Evolutionary conservation across 208 protist species (phyloP).

Genomic region (Endotrypanum monterogeii): DNA sequence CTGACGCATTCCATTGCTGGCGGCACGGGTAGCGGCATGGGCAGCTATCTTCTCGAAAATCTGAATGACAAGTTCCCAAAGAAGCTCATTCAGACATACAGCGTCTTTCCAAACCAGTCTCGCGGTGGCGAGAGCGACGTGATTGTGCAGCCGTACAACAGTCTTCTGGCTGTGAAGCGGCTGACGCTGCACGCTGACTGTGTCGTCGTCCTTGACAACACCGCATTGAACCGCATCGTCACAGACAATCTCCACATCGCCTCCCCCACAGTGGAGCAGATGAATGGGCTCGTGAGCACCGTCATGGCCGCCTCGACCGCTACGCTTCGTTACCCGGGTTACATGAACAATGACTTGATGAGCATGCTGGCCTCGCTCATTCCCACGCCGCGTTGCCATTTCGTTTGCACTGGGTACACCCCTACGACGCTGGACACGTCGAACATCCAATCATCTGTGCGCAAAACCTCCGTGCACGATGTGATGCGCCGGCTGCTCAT

Average conservation of each 20-base stretch:
- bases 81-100: slow-evolving; percentile 99
- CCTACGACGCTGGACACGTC: slow-evolving; percentile 94
- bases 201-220: slow-evolving; percentile 99
- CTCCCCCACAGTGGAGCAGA: slow-evolving; percentile 96
- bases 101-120: slow-evolving; percentile 97
- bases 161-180: slow-evolving; percentile 98
- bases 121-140: slow-evolving; percentile 91
- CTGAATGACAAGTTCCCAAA: slow-evolving; percentile 98
- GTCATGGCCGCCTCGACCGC: slow-evolving; percentile 99
- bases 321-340: slow-evolving; percentile 98
- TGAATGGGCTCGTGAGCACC: slow-evolving; percentile 98
- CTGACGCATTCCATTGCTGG: slow-evolving; percentile 99
- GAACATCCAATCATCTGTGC: slow-evolving; percentile 90
- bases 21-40: slow-evolving; percentile 99
- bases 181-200: slow-evolving; percentile 97
- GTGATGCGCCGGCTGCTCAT: slow-evolving; percentile 99
- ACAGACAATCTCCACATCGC: slow-evolving; percentile 95
- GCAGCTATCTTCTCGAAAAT: slow-evolving; percentile 98
- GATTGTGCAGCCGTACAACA: slow-evolving; percentile 99
- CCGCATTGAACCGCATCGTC: slow-evolving; percentile 98
- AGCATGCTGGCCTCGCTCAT: slow-evolving; percentile 98
- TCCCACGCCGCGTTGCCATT: slow-evolving; percentile 99
- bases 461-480: slow-evolving; percentile 99
- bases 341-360: slow-evolving; percentile 98
- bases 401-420: slow-evolving; percentile 99